Evolutionary conservation across 129 eudicot genomes (phyloP).

Genomic region (Scalesia atractyloides): DNA sequence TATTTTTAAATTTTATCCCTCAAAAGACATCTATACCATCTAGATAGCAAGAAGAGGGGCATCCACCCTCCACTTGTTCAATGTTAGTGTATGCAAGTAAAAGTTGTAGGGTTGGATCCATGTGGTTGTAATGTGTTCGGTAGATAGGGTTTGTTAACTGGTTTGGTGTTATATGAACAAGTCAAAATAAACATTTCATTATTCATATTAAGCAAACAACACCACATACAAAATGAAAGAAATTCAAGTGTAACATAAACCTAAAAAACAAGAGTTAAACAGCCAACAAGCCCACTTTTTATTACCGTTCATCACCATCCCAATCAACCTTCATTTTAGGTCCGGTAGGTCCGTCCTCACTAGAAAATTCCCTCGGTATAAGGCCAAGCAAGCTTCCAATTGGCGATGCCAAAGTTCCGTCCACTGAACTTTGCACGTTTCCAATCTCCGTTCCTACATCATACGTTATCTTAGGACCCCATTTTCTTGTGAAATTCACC

Average conservation of each 20-base stretch:
- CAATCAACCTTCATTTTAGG: constrained; percentile 62
- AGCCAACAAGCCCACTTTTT: not conserved
- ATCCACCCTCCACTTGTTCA: not conserved
- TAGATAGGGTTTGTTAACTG: constrained; percentile 3
- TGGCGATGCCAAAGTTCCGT: constrained; percentile 19
- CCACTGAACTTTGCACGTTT: constrained; percentile 27
- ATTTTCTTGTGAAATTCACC: constrained; percentile 50
- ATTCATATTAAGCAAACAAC: not conserved
- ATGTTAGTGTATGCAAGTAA: not conserved
- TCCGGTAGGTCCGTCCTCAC: constrained; percentile 65
- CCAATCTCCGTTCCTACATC: constrained; percentile 35
- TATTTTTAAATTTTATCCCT: not conserved
- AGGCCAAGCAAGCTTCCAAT: constrained; percentile 36
- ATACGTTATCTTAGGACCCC: constrained; percentile 62
- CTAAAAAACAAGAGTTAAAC: not conserved
- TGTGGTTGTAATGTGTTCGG: constrained; percentile 23
- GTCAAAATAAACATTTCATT: not conserved
- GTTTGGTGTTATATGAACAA: constrained; percentile 19
- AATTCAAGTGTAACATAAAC: not conserved
- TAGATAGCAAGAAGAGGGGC: not conserved
- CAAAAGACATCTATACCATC: constrained; percentile 1
- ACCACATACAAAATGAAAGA: not conserved
- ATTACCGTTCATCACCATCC: constrained; percentile 60
- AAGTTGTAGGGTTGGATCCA: constrained; percentile 9
- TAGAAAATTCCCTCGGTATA: constrained; percentile 52